These are phyloP conservation scores for Pharnaceum exiguum DNA, from an alignment of 148 eudicot species.

Conservation along the genomic window DNA sequence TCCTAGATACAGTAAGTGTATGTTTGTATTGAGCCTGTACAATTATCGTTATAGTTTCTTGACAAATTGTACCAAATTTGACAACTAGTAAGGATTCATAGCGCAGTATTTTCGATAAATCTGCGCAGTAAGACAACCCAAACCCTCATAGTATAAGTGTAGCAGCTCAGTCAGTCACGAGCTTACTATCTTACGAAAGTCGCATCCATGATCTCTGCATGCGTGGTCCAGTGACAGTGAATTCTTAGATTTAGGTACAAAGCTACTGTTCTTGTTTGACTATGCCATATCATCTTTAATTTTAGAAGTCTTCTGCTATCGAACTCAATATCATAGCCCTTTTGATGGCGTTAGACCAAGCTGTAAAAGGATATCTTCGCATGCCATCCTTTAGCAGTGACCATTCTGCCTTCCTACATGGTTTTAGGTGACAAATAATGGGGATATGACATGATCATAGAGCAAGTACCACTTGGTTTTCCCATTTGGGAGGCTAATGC, in stretches of 20 bases:
- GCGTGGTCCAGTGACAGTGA: conserved; percentile 18
- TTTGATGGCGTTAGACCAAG: background rate
- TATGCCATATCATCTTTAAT: conserved; percentile 15
- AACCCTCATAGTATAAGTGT: conserved; percentile 3
- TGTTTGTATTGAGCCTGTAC: background rate
- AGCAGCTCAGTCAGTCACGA: conserved; percentile 27
- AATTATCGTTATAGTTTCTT: background rate
- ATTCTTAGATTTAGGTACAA: conserved; percentile 12
- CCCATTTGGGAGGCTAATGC: too few species aligned
- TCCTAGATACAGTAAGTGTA: background rate
- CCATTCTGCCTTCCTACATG: too few species aligned
- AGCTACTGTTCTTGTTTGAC: conserved; percentile 24
- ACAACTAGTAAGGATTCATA: background rate
- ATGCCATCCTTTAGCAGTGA: background rate
- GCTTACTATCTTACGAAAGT: conserved; percentile 13
- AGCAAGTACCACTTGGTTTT: too few species aligned
- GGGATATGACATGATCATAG: too few species aligned
- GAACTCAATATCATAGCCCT: background rate
- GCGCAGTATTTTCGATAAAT: conserved; percentile 2
- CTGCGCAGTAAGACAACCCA: background rate
- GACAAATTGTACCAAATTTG: conserved; percentile 9
- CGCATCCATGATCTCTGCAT: background rate
- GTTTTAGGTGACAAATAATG: too few species aligned
- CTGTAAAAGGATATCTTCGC: background rate
- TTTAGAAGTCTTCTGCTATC: conserved; percentile 4